A percentile compares a stretch with the other conserved stretches of the same genome.
Evolutionary conservation across 2,329 filamentous ascomycete genomes (phyloP).

Genomic region (Cladophialophora carrionii): DNA sequence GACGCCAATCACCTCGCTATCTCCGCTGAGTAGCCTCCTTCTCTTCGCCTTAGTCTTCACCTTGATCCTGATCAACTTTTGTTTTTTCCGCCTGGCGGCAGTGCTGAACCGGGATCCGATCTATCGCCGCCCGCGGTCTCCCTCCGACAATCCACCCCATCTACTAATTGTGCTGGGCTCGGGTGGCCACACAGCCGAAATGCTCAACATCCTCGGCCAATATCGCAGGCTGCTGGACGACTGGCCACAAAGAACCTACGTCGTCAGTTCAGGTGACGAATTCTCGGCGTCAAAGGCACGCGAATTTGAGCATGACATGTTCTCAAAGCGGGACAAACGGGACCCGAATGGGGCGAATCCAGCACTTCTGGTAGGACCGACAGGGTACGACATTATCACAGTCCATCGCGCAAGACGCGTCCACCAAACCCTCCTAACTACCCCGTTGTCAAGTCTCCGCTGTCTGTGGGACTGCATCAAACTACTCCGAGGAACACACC

Average conservation of each 20-base stretch:
- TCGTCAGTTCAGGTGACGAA: conserved; percentile 75
- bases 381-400: conserved; percentile 64
- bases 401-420: conserved; percentile 79
- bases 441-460: conserved; percentile 60
- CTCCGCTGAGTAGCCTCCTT: conserved; percentile 14
- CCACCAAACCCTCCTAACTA: conserved; percentile 71
- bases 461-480: conserved; percentile 67
- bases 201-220: conserved; percentile 80
- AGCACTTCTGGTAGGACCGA: background rate
- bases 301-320: conserved; percentile 63
- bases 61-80: conserved; percentile 29
- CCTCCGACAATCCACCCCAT: conserved; percentile 53
- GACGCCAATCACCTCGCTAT: conserved; percentile 11
- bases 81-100: conserved; percentile 29
- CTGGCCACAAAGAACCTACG: conserved; percentile 73
- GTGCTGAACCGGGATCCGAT: conserved; percentile 21
- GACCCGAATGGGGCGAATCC: background rate
- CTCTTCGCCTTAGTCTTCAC: conserved; percentile 14
- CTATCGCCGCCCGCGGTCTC: conserved; percentile 9
- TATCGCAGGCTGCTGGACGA: conserved; percentile 46
- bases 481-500: conserved; percentile 54
- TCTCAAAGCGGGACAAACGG: conserved; percentile 66
- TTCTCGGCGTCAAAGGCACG: conserved; percentile 67
- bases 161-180: conserved; percentile 84
- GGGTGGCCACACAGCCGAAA: conserved; percentile 92